A percentile compares a stretch with the other conserved stretches of the same genome.
Conservation (phyloP, 2,329 filamentous ascomycete genomes). For the Kalmusia sp. region DNA sequence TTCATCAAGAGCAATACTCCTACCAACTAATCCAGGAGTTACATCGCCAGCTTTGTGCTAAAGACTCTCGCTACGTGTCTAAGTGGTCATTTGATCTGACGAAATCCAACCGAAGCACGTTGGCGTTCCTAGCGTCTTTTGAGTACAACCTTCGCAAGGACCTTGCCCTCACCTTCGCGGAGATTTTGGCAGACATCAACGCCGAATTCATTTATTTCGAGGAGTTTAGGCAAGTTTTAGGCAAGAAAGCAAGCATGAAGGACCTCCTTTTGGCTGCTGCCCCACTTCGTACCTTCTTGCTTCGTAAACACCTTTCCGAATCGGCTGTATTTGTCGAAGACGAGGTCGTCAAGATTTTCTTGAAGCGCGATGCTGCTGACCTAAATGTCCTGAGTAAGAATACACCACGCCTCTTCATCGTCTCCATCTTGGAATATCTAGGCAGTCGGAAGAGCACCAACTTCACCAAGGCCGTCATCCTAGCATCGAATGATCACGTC, state of each 20-base stretch:
- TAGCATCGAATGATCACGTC: conserved; percentile 32
- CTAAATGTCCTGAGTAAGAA: conserved; percentile 37
- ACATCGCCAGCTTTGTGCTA: conserved; percentile 58
- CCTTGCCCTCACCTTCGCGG: conserved; percentile 48
- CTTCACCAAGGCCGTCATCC: conserved; percentile 37
- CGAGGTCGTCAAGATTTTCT: conserved; percentile 34
- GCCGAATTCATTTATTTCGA: conserved; percentile 45
- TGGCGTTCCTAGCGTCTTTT: conserved; percentile 55
- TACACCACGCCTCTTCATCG: conserved; percentile 39
- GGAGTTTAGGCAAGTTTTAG: conserved; percentile 35
- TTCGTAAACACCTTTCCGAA: conserved; percentile 26
- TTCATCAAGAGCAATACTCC: conserved; percentile 50
- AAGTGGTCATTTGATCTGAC: conserved; percentile 44
- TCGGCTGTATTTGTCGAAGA: conserved; percentile 35
- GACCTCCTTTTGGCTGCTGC: conserved; percentile 39
- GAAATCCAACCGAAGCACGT: conserved; percentile 30
- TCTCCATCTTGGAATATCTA: conserved; percentile 37
- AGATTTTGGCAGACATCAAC: conserved; percentile 53
- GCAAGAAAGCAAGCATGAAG: conserved; percentile 48
- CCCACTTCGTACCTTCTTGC: conserved; percentile 38
- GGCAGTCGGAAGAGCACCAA: conserved; percentile 37
- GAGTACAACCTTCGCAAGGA: conserved; percentile 52
- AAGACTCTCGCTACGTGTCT: conserved; percentile 41
- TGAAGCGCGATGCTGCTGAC: conserved; percentile 35
- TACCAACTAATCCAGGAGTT: conserved; percentile 56